These are phyloP conservation scores for Trypanosoma brucei DNA, from an alignment of 208 protist species.

Conservation along the genomic window DNA sequence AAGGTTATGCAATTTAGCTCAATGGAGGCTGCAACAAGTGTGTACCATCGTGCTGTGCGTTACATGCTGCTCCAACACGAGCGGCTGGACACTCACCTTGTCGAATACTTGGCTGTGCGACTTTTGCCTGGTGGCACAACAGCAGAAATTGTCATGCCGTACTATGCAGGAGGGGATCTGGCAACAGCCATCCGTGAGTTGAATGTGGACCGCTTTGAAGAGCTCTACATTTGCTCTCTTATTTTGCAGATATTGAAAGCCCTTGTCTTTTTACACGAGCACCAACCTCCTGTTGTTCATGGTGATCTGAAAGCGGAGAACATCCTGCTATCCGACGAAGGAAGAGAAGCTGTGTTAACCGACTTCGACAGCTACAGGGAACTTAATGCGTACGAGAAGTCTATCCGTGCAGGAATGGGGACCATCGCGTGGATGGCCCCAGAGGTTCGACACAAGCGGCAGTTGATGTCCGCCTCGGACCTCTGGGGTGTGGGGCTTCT, in stretches of 20 bases:
- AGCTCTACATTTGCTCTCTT: constrained; percentile 52
- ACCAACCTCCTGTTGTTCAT: constrained; percentile 75
- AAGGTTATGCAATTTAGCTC: constrained; percentile 51
- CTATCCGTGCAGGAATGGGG: constrained; percentile 32
- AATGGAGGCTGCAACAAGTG: constrained; percentile 21
- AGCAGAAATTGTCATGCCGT: constrained; percentile 71
- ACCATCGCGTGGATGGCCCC: constrained; percentile 75
- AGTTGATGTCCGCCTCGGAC: constrained; percentile 68
- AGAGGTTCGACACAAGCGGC: constrained; percentile 51
- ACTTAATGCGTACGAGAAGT: constrained; percentile 26
- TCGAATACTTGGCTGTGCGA: constrained; percentile 75
- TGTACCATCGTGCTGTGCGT: constrained; percentile 69
- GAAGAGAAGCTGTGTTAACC: constrained; percentile 64
- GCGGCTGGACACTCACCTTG: constrained; percentile 27
- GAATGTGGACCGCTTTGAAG: constrained; percentile 36
- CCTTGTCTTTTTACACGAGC: constrained; percentile 64
- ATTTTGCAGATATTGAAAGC: constrained; percentile 54
- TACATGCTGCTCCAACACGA: constrained; percentile 64
- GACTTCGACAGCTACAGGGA: constrained; percentile 67
- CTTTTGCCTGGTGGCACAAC: constrained; percentile 40
- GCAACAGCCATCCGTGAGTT: constrained; percentile 38
- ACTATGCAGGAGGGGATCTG: constrained; percentile 63
- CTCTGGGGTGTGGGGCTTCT: constrained; percentile 79
- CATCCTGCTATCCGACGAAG: constrained; percentile 55
- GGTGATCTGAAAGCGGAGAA: constrained; percentile 82